Evolutionary conservation across 2,329 filamentous ascomycete species (phyloP).

Genomic region (Phialocephala sp.): DNA sequence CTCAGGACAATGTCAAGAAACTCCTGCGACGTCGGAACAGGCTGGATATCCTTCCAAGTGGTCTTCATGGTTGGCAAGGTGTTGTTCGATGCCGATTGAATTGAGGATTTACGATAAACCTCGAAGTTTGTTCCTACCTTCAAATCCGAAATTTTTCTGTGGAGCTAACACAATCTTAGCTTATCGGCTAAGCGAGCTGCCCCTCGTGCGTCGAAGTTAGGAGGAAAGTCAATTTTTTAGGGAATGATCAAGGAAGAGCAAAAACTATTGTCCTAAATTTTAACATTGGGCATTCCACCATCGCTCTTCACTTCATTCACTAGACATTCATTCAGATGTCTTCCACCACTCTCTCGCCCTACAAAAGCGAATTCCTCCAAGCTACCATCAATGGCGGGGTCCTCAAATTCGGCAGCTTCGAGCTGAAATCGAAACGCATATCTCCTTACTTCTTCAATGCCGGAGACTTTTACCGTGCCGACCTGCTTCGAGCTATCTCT

Average conservation of each 20-base stretch:
- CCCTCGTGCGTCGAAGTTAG: background rate
- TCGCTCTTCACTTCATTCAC: background rate
- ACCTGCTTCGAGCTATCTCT: conserved; percentile 77
- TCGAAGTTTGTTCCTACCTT: background rate
- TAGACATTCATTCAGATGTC: conserved; percentile 20
- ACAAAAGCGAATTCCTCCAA: conserved; percentile 76
- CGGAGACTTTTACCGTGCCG: conserved; percentile 83
- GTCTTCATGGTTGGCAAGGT: conserved; percentile 58
- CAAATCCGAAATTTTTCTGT: conserved; percentile 4
- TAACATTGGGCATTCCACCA: background rate
- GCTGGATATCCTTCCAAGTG: conserved; percentile 79
- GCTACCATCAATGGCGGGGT: conserved; percentile 71
- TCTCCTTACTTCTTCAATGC: conserved; percentile 99
- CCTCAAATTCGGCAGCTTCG: conserved; percentile 83
- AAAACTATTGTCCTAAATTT: too few relatives aligned
- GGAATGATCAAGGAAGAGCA: background rate
- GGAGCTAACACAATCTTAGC: conserved; percentile 25
- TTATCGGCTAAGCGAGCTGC: conserved; percentile 27
- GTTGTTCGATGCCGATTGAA: conserved; percentile 16
- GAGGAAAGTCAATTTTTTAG: background rate
- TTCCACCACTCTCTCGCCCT: conserved; percentile 54
- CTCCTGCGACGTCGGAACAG: conserved; percentile 90
- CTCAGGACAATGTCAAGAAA: conserved; percentile 98
- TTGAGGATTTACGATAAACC: background rate
- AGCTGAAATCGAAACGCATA: conserved; percentile 87